Evolutionary conservation across 73 alveolate species (phyloP).

Genomic region (Paramecium octaurelia): DNA sequence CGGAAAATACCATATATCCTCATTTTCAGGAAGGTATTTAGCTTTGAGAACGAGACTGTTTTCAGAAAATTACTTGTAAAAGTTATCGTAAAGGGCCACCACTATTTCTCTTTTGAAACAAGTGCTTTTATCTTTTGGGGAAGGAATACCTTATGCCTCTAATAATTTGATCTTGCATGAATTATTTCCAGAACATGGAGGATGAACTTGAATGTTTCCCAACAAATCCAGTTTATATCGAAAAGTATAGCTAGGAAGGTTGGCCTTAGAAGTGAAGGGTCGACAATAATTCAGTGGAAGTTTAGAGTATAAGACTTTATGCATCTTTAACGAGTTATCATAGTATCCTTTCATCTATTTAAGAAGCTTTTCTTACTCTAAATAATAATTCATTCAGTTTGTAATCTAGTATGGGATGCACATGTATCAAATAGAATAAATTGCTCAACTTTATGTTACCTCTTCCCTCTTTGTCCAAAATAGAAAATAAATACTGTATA

Average conservation of each 20-base stretch:
- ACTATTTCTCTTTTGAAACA: background rate
- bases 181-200: background rate
- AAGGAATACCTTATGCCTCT: background rate
- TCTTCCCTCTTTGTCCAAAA: background rate
- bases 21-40: background rate
- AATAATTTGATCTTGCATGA: background rate
- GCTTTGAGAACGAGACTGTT: slow-evolving; percentile 8
- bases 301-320: background rate
- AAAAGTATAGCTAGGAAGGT: background rate
- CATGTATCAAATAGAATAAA: slow-evolving; percentile 2
- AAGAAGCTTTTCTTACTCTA: background rate
- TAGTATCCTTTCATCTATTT: slow-evolving; percentile 29
- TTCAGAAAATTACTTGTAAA: slow-evolving; percentile 4
- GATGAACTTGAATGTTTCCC: background rate
- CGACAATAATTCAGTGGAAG: background rate
- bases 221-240: background rate
- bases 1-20: slow-evolving; percentile 5
- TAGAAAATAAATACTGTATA: background rate
- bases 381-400: background rate
- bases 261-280: slow-evolving; percentile 14
- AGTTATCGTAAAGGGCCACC: slow-evolving; percentile 37
- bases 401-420: slow-evolving; percentile 8
- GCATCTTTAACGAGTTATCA: background rate
- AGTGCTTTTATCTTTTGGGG: background rate
- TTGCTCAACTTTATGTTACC: slow-evolving; percentile 1